phyloP scores from a whole-genome alignment of 768 basidiomycete species.

The Tulasnella sp. region DNA sequence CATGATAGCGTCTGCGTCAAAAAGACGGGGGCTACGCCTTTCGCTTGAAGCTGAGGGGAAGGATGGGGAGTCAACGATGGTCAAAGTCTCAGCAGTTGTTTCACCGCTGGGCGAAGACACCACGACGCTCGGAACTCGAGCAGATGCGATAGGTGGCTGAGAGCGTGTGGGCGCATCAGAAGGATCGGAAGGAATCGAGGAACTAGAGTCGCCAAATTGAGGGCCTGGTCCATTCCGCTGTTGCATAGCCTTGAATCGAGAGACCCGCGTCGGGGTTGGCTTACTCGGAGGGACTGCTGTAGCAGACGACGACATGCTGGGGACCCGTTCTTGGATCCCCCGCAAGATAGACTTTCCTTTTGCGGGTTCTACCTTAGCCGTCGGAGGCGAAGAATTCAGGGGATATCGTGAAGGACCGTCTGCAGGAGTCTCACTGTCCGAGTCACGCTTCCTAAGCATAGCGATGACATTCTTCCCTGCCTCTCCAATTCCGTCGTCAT shows the following conservation, averaged over 20 bases:
- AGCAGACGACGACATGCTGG: background rate
- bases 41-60: background rate
- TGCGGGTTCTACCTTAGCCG: background rate
- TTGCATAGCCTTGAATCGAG: background rate
- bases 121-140: background rate
- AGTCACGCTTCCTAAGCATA: background rate
- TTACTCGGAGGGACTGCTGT: background rate
- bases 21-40: background rate
- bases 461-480: background rate
- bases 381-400: too few relatives aligned
- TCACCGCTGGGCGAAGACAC: background rate
- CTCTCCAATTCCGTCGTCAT: slow-evolving; percentile 5
- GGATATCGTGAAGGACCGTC: background rate
- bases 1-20: slow-evolving; percentile 1
- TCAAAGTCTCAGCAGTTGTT: background rate
- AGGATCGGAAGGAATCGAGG: background rate
- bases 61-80: slow-evolving; percentile 2
- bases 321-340: background rate
- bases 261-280: background rate
- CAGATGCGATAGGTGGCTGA: background rate
- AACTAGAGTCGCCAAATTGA: background rate
- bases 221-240: background rate
- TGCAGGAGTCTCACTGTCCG: background rate
- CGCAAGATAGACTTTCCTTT: background rate
- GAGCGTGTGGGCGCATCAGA: background rate